Conservation (phyloP, 2,329 filamentous ascomycete species). For the Calycina marina region DNA sequence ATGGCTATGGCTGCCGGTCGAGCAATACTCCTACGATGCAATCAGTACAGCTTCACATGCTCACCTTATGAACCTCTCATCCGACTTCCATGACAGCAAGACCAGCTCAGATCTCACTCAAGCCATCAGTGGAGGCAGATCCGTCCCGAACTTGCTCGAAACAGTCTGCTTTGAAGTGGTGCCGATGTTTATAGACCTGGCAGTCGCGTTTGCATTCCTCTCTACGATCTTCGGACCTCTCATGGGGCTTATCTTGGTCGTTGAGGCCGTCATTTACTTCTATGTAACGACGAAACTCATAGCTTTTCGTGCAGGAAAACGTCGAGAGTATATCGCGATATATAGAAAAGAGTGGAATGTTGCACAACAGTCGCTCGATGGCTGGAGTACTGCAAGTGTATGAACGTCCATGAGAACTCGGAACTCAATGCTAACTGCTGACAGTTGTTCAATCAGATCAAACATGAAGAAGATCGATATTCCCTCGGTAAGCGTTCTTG, state of each 20-base stretch:
- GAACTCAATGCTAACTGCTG: no score
- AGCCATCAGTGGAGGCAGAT: slow-evolving; percentile 47
- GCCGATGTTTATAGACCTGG: slow-evolving; percentile 47
- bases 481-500: slow-evolving; percentile 16
- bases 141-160: slow-evolving; percentile 44
- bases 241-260: slow-evolving; percentile 34
- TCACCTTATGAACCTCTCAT: slow-evolving; percentile 54
- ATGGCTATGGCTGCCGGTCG: slow-evolving; percentile 38
- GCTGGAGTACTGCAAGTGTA: slow-evolving; percentile 26
- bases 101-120: slow-evolving; percentile 49
- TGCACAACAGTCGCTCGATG: slow-evolving; percentile 25
- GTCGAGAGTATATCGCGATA: slow-evolving; percentile 22
- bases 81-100: slow-evolving; percentile 56
- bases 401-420: no score
- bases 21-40: slow-evolving; percentile 40
- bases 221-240: slow-evolving; percentile 48
- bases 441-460: slow-evolving; percentile 37
- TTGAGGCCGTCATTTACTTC: slow-evolving; percentile 34
- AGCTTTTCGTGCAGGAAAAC: slow-evolving; percentile 19
- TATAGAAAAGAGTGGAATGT: slow-evolving; percentile 24
- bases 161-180: slow-evolving; percentile 42
- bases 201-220: slow-evolving; percentile 44
- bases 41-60: slow-evolving; percentile 47
- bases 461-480: slow-evolving; percentile 38
- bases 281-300: slow-evolving; percentile 30